Evolutionary conservation across 345 rosid species (phyloP).

Genomic region (Noccaea caerulescens): DNA sequence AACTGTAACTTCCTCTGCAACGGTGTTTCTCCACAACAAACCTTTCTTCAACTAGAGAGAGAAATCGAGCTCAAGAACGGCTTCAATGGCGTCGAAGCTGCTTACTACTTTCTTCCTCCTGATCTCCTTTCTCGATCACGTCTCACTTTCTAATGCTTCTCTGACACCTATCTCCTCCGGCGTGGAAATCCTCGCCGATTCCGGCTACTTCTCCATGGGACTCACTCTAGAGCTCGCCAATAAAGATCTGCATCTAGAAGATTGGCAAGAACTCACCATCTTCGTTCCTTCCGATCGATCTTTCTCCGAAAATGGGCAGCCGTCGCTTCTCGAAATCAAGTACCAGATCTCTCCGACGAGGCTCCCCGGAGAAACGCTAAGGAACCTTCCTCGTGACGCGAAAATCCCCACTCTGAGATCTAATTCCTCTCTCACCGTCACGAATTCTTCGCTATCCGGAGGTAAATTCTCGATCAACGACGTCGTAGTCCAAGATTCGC

Average conservation of each 20-base stretch:
- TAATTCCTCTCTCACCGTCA: conserved; percentile 42
- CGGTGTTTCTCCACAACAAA: conserved; percentile 22
- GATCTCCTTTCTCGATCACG: background rate
- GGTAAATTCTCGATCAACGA: conserved; percentile 35
- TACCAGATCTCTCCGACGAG: conserved; percentile 48
- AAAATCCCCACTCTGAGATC: conserved; percentile 46
- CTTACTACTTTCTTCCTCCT: conserved; percentile 27
- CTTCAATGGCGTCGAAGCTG: conserved; percentile 43
- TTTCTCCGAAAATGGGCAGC: conserved; percentile 44
- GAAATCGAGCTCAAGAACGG: conserved; percentile 7
- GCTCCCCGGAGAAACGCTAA: conserved; percentile 38
- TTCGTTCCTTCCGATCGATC: conserved; percentile 51
- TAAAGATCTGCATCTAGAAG: conserved; percentile 40
- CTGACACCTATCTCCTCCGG: conserved; percentile 33
- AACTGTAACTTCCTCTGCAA: conserved; percentile 23
- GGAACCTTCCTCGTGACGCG: conserved; percentile 40
- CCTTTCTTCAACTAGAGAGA: conserved; percentile 19
- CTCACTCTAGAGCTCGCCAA: conserved; percentile 46
- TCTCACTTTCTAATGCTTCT: conserved; percentile 35
- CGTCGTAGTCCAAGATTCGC: conserved; percentile 44
- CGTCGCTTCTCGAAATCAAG: conserved; percentile 45
- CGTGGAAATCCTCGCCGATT: conserved; percentile 43
- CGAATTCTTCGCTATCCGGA: conserved; percentile 21
- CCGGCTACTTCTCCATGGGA: conserved; percentile 56
- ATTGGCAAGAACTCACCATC: conserved; percentile 44